Base-by-base conservation (phyloP, 257 asterid genomes). In the Petunia axillaris region DNA sequence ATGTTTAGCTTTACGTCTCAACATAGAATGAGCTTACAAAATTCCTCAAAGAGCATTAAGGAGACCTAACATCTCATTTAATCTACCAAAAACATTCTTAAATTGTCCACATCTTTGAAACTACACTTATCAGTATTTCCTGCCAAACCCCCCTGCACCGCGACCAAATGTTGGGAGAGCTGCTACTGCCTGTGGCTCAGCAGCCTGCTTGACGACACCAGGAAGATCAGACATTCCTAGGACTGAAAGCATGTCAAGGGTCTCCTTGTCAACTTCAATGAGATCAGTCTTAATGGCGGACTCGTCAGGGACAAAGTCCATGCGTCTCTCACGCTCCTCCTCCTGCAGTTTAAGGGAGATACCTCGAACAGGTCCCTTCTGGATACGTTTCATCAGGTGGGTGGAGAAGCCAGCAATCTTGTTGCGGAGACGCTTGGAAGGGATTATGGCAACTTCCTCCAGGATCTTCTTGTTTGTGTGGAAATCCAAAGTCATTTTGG, bases 191-290 rank as follows among this genome's bases (percentile, higher is more conserved):
- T 78, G 82, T 6, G 86, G 80, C 6, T 87, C 89, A 59, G 52
- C 55, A 0, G 75, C 82, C 77, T 85, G 85, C 84, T 81, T 64
- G 48, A 75, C 77, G 46, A 89, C 89, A 2, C 92, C 91, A 16
- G 91, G 91, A 55, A 89, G 81, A n/a, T 87, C 89, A 84, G 81
- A 57, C 86, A 89, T 87, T 11, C 91, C 92, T 25, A 89, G 82
- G 44, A 86, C 71, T 5, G 88, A 41, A 81, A 89, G 91, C 87
- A 89, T 82, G 62, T 89, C 92, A 50, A 85, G 75, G 25, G 92
- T 89, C 57, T 89, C 92, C 85, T 84, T 81, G 82, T 89, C 92
- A 37, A 89, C 92, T 71, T 85, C 91, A 80, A 89, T 89, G 65
- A 63, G 55, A 55, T 84, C 90, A 3, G 80, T 89, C 84, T 84